Percentiles rank a stretch among this genome's conserved stretches.
These are phyloP conservation scores for Pythium plurisporium DNA, from an alignment of 352 stramenopile genomes.

Conservation along the genomic window DNA sequence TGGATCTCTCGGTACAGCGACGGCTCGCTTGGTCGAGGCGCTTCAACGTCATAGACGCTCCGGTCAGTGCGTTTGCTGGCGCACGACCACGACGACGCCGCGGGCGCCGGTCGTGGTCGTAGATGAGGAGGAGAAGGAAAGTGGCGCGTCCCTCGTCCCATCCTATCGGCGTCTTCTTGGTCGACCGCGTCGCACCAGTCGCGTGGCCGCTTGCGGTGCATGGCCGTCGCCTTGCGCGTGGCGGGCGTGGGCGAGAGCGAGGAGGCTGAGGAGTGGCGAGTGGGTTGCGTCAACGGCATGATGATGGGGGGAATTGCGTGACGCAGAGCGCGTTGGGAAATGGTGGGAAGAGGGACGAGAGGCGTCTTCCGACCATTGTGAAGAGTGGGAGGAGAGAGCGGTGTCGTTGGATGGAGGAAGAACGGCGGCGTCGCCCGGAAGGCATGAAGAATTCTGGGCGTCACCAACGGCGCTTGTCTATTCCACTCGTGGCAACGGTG, in stretches of 20 bases:
- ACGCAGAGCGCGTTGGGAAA: not conserved
- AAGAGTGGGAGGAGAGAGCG: too few relatives aligned
- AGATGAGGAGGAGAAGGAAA: not conserved
- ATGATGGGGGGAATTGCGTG: not conserved
- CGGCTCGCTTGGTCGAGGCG: not conserved
- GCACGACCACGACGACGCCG: conserved; percentile 5
- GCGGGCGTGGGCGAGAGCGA: conserved; percentile 16
- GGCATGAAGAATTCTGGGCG: not conserved
- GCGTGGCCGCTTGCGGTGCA: conserved; percentile 21
- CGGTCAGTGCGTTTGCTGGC: conserved; percentile 9
- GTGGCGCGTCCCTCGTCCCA: not conserved
- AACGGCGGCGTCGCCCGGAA: not conserved
- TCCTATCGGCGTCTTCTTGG: not conserved
- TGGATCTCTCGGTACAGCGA: conserved; percentile 19
- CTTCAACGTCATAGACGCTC: not conserved
- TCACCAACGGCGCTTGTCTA: not conserved
- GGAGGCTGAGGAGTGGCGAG: not conserved
- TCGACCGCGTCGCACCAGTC: not conserved
- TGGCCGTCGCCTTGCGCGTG: conserved; percentile 15
- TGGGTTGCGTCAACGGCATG: not conserved
- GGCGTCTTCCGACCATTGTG: too few relatives aligned
- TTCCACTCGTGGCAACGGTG: not conserved
- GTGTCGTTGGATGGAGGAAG: not conserved
- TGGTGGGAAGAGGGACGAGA: not conserved
- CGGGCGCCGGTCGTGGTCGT: not conserved